phyloP scores from a whole-genome alignment of 202 grass and related monocot genomes.

The Musa balbisiana region DNA sequence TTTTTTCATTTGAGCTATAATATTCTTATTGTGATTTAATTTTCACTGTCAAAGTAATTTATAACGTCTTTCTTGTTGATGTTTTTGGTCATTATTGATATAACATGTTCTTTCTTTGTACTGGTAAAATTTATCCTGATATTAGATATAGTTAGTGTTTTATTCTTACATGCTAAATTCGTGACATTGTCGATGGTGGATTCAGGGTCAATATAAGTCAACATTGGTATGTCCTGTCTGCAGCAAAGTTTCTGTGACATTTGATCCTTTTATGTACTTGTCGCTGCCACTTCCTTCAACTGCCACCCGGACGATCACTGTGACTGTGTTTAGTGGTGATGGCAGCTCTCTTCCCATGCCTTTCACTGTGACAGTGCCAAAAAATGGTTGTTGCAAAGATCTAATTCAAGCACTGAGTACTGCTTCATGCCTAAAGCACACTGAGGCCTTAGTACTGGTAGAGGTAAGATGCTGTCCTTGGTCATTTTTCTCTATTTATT shows the following conservation, averaged over 20 bases:
- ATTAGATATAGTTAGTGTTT: not conserved
- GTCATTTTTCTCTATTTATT: not conserved
- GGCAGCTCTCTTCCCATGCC: slow-evolving; percentile 72
- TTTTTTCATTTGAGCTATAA: too few species aligned
- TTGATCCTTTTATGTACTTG: slow-evolving; percentile 98
- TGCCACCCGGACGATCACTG: slow-evolving; percentile 66
- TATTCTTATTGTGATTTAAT: too few species aligned
- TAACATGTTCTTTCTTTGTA: too few species aligned
- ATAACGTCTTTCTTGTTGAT: too few species aligned
- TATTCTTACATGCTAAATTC: slow-evolving; percentile 13
- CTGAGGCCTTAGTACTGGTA: slow-evolving; percentile 64
- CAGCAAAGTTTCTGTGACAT: slow-evolving; percentile 88
- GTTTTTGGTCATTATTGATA: too few species aligned
- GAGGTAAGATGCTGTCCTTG: slow-evolving; percentile 43
- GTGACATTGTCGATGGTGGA: slow-evolving; percentile 17
- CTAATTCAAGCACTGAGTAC: slow-evolving; percentile 48
- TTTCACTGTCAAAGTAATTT: too few species aligned
- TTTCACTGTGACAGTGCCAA: slow-evolving; percentile 71
- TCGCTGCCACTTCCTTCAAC: slow-evolving; percentile 87
- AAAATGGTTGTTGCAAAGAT: slow-evolving; percentile 60
- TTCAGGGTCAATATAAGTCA: slow-evolving; percentile 96
- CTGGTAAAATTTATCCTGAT: too few species aligned
- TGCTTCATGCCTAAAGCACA: slow-evolving; percentile 59
- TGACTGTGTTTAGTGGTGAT: slow-evolving; percentile 78
- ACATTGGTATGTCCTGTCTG: slow-evolving; percentile 90